Percentiles rank a stretch among this genome's conserved stretches.
These are phyloP conservation scores for Zygnema circumcarinatum DNA, from an alignment of 139 green algal genomes.

Conservation along the genomic window DNA sequence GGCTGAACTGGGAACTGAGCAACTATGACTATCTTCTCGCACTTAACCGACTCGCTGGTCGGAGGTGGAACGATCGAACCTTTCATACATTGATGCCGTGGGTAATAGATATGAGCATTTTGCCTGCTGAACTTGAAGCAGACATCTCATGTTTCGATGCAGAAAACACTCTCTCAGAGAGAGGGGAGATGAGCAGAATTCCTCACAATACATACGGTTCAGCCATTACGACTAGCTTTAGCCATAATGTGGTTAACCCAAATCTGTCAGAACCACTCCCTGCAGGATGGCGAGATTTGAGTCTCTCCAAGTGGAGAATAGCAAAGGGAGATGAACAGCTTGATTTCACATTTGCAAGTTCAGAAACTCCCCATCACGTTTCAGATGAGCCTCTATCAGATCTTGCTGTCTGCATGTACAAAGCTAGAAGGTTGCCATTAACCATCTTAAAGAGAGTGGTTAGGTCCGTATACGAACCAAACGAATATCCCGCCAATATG, in stretches of 20 bases:
- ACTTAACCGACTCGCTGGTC: slow-evolving; percentile 36
- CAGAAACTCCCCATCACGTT: slow-evolving; percentile 56
- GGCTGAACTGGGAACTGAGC: slow-evolving; percentile 36
- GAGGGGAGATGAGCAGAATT: no score
- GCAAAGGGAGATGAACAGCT: slow-evolving; percentile 63
- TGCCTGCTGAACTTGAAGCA: not conserved
- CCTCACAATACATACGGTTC: no score
- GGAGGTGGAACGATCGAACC: slow-evolving; percentile 22
- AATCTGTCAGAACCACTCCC: not conserved
- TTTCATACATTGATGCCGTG: slow-evolving; percentile 51
- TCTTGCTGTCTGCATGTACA: slow-evolving; percentile 57
- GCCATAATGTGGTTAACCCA: not conserved
- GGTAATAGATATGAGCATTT: slow-evolving; percentile 44
- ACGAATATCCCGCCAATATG: slow-evolving; percentile 60
- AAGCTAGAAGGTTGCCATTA: slow-evolving; percentile 36
- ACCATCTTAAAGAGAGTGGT: slow-evolving; percentile 39
- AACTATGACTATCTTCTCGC: slow-evolving; percentile 53
- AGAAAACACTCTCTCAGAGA: no score
- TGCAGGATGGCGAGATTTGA: slow-evolving; percentile 50
- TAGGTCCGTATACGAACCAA: slow-evolving; percentile 55
- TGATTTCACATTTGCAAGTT: slow-evolving; percentile 55
- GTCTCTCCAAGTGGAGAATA: slow-evolving; percentile 51
- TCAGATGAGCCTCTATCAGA: slow-evolving; percentile 59
- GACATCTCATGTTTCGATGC: no score
- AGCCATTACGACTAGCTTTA: not conserved